Evolutionary conservation across 2,329 filamentous ascomycete genomes (phyloP).

Genomic region (Meredithiella fracta): DNA sequence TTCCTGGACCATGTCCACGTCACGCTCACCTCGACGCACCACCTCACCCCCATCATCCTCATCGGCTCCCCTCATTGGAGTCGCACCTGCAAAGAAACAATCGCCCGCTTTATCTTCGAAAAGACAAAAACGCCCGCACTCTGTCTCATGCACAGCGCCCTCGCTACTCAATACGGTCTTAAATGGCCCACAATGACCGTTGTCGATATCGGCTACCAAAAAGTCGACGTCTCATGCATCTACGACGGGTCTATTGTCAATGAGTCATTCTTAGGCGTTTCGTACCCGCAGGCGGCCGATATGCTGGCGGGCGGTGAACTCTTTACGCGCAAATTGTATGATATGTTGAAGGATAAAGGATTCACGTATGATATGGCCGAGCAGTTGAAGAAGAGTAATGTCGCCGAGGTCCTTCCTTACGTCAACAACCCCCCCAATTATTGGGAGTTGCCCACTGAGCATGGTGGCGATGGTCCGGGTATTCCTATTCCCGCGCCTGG

Average conservation of each 20-base stretch:
- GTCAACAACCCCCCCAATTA: slow-evolving; percentile 27
- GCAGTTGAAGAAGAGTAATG: slow-evolving; percentile 48
- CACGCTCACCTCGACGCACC: slow-evolving; percentile 75
- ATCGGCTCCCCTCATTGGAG: slow-evolving; percentile 86
- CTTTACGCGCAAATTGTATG: slow-evolving; percentile 58
- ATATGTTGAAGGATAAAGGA: slow-evolving; percentile 44
- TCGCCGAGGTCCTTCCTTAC: slow-evolving; percentile 51
- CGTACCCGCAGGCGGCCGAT: slow-evolving; percentile 23
- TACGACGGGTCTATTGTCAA: slow-evolving; percentile 61
- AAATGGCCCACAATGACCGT: slow-evolving; percentile 63
- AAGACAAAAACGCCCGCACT: slow-evolving; percentile 91
- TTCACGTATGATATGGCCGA: slow-evolving; percentile 53
- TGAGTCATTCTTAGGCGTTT: slow-evolving; percentile 46
- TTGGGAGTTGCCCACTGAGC: slow-evolving; percentile 33
- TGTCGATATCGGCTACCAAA: slow-evolving; percentile 79
- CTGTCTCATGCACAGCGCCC: slow-evolving; percentile 72
- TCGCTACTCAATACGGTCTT: slow-evolving; percentile 75
- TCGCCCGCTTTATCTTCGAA: slow-evolving; percentile 92
- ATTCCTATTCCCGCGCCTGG: slow-evolving; percentile 7
- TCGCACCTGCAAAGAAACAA: slow-evolving; percentile 65
- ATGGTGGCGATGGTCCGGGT: slow-evolving; percentile 15
- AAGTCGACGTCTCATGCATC: slow-evolving; percentile 84
- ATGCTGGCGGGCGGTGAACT: slow-evolving; percentile 66
- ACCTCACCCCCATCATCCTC: slow-evolving; percentile 88
- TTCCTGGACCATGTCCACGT: slow-evolving; percentile 86